Evolutionary conservation across 805 yeast genomes (phyloP), one percentile per base, ranked within the genome.

Genomic region (Ogataea wickerhamii): DNA sequence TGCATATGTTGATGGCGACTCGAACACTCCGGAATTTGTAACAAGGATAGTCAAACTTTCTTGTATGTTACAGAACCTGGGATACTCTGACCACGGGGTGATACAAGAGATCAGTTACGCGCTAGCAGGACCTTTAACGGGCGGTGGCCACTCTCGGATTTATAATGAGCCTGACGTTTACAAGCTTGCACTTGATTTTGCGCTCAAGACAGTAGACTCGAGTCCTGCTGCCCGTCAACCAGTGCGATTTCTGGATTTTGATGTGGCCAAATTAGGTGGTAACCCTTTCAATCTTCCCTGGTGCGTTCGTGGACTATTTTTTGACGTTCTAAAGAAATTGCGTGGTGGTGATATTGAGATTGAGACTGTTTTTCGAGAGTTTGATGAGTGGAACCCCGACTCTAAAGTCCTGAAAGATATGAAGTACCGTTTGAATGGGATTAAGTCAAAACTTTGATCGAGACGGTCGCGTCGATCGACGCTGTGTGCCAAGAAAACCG

Each of bases 231-330:
- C 57, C 49, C 21, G 47, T 5, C 60, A 58, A 37, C 62, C 66
- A 1, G 55, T 62, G 19, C 43, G 38, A 16, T 49, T 52, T 34
- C 48, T 41, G 32, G 46, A 53, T n/a, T 85, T 81, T 55, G 76
- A 76, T 34, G 70, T 85, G 27, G 78, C 85, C 6, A 74, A 75
- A 44, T 61, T 82, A 14, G 87, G 87, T 2, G 66, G 75, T 19
- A 89, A 91, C 59, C 96, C 96, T 0, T 91, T 75, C 53, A 78
- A 83, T 41, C 64, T 91, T 26, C 98, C 98, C 1, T 91, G 97
- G 96, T 84, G 94, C 52, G 75, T 88, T 64, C 66, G 96, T 30
- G 96, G 96, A 0, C 64, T 91, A 30, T 61, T 88, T 21, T 80
- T 76, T 47, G 95, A 81, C 37, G 57, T 52, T 8, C 30, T 32